phyloP scores from a whole-genome alignment of 768 basidiomycete genomes.

The Leccinum variicolor region DNA sequence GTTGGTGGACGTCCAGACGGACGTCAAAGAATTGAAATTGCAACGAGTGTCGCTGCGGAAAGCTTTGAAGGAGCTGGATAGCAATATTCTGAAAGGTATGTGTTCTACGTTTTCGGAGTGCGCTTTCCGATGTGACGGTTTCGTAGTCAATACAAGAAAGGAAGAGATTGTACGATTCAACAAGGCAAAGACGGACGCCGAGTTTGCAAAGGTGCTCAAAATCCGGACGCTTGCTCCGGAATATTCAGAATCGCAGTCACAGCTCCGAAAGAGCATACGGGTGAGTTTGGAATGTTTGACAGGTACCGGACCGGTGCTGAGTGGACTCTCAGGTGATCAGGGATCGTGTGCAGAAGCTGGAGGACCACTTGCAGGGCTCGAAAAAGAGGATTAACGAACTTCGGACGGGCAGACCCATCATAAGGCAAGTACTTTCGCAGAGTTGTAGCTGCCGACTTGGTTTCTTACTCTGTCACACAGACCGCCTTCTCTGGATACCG shows the following conservation, averaged over 20 bases:
- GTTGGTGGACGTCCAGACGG: constrained; percentile 39
- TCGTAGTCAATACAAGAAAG: constrained; percentile 69
- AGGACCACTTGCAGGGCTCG: constrained; percentile 63
- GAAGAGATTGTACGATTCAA: constrained; percentile 83
- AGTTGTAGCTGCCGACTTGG: not conserved
- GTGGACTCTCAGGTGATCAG: constrained; percentile 50
- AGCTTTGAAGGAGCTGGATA: constrained; percentile 54
- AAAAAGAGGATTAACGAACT: constrained; percentile 67
- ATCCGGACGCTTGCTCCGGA: constrained; percentile 84
- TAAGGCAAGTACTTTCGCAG: constrained; percentile 48
- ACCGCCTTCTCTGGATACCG: constrained; percentile 79
- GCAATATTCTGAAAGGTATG: constrained; percentile 65
- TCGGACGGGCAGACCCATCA: constrained; percentile 54
- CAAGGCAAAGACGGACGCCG: constrained; percentile 72
- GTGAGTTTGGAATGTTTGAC: constrained; percentile 39
- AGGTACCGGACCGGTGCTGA: constrained; percentile 5
- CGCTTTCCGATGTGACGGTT: not conserved
- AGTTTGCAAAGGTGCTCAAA: constrained; percentile 73
- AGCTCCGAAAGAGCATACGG: constrained; percentile 67
- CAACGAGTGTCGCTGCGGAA: constrained; percentile 39
- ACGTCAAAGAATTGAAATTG: constrained; percentile 48
- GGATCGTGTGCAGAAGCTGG: constrained; percentile 75
- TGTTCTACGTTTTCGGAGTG: constrained; percentile 10
- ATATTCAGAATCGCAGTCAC: constrained; percentile 77
- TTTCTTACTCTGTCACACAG: constrained; percentile 36